phyloP scores from a whole-genome alignment of 352 stramenopile genomes.

The Hyphochytrium catenoides region DNA sequence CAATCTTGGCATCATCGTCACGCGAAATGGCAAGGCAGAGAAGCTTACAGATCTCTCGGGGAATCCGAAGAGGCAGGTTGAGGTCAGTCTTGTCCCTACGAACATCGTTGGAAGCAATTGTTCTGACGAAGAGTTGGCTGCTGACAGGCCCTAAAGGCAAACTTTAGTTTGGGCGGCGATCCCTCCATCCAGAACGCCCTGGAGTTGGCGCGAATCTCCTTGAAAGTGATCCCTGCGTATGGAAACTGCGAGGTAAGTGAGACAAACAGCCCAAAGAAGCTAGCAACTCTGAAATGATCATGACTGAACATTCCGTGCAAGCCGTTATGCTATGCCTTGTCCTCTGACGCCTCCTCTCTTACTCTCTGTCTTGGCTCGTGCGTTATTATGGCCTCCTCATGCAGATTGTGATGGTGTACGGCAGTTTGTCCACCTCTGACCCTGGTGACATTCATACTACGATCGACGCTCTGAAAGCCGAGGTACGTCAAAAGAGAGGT shows the following conservation, averaged over 20 bases:
- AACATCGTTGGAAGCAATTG: slow-evolving; percentile 1
- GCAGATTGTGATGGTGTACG: slow-evolving; percentile 80
- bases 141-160: slow-evolving; percentile 21
- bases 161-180: slow-evolving; percentile 42
- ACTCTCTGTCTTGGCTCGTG: slow-evolving; percentile 6
- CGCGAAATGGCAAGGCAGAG: slow-evolving; percentile 64
- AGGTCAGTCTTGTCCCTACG: no score
- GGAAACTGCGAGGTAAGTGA: slow-evolving; percentile 40
- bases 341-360: background rate
- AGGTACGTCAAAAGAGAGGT: no score
- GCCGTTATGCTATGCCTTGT: no score
- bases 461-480: slow-evolving; percentile 61
- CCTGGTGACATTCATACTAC: slow-evolving; percentile 83
- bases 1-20: slow-evolving; percentile 57
- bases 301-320: no score
- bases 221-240: slow-evolving; percentile 70
- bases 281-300: no score
- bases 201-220: slow-evolving; percentile 55
- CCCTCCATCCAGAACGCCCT: slow-evolving; percentile 72
- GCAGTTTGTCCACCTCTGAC: slow-evolving; percentile 83
- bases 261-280: no score
- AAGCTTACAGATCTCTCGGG: slow-evolving; percentile 70
- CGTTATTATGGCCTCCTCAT: slow-evolving; percentile 51
- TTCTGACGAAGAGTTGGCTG: background rate
- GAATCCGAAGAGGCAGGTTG: slow-evolving; percentile 59